These are phyloP conservation scores for Ambrosiella cleistominuta DNA, from an alignment of 2,329 filamentous ascomycete species.

Conservation along the genomic window DNA sequence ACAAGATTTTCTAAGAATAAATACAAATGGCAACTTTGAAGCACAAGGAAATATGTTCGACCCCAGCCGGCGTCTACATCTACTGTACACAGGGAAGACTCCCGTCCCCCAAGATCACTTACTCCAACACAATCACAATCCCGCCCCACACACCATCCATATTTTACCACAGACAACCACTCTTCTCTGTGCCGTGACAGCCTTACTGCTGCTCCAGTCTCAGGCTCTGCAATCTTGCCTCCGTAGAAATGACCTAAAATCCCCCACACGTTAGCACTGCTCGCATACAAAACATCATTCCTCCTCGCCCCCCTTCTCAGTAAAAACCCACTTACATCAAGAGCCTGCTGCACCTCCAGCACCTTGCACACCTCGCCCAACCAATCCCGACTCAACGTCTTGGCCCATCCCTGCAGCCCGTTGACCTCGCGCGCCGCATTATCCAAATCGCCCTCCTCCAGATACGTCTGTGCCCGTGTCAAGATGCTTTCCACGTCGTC, in stretches of 20 bases:
- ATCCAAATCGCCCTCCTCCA: constrained; percentile 89
- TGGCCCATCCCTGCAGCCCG: constrained; percentile 78
- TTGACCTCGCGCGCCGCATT: constrained; percentile 92
- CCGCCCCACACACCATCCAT: not conserved
- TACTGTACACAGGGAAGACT: constrained; percentile 13
- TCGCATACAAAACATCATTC: not conserved
- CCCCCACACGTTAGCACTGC: constrained; percentile 16
- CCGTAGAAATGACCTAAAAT: constrained; percentile 63
- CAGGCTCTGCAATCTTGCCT: constrained; percentile 75
- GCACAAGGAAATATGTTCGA: constrained; percentile 4
- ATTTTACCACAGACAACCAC: not conserved
- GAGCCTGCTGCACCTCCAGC: constrained; percentile 84
- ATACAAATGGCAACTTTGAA: not conserved
- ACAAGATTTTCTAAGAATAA: not conserved
- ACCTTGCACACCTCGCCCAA: constrained; percentile 77
- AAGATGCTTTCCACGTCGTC: constrained; percentile 89
- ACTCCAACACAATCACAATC: not conserved
- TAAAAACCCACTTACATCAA: constrained; percentile 53
- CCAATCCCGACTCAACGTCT: constrained; percentile 89
- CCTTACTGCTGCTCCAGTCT: constrained; percentile 12
- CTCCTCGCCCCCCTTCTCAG: not conserved
- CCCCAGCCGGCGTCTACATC: constrained; percentile 7
- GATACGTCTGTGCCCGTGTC: constrained; percentile 68
- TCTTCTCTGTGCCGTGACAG: not conserved
- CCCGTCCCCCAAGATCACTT: not conserved